A percentile compares a stretch with the other conserved stretches of the same genome.
These are phyloP conservation scores for Colletotrichum tropicale DNA, from an alignment of 2,329 filamentous ascomycete genomes.

Conservation along the genomic window DNA sequence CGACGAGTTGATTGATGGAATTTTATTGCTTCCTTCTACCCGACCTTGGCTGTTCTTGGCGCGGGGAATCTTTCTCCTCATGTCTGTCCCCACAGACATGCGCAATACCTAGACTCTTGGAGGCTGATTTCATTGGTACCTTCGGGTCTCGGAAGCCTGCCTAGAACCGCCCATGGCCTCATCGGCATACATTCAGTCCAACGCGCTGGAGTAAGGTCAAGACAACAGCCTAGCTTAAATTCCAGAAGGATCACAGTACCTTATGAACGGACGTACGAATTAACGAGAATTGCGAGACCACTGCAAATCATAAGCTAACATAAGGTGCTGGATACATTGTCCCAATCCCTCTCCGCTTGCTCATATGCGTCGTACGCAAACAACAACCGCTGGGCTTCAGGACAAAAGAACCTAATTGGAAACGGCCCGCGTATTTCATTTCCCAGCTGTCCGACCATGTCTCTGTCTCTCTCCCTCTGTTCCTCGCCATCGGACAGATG, in stretches of 20 bases:
- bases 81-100: background rate
- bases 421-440: background rate
- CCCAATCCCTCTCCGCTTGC: constrained; percentile 23
- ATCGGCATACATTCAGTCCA: background rate
- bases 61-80: background rate
- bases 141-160: background rate
- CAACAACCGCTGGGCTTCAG: background rate
- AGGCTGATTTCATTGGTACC: background rate
- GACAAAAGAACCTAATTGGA: constrained; percentile 8
- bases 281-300: background rate
- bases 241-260: background rate
- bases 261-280: background rate
- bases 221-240: background rate
- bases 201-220: background rate
- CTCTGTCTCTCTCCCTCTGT: background rate
- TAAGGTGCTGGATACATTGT: background rate
- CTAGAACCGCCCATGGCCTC: background rate
- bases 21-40: background rate
- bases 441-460: background rate
- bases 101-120: background rate
- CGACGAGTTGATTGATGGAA: background rate
- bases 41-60: background rate
- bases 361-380: constrained; percentile 13
- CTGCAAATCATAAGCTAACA: background rate
- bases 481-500: constrained; percentile 5